Evolutionary conservation across 805 yeast species (phyloP), one percentile per base, ranked within the genome.

Genomic region (Grigorovia yakushimaensis): DNA sequence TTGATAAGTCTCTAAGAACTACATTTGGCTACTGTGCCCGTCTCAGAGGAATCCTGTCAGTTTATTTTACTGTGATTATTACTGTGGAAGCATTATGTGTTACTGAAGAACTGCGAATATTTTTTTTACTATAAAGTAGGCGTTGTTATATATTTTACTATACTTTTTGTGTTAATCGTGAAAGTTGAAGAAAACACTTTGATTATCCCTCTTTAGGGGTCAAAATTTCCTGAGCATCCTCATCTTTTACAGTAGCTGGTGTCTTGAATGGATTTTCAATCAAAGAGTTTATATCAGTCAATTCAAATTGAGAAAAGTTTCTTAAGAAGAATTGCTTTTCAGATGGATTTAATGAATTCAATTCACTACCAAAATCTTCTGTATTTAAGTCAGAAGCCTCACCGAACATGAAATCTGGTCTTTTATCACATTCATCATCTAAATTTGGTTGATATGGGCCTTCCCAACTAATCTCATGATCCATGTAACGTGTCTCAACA

Each of bases 381-480:
- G 37, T n/a, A 33, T 13, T 4, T 11, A 37, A 7, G 4, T 37
- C 22, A 17, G 39, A 37, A 17, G 10, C 18, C 4, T 39, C 42
- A 6, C 15, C 42, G 33, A 45, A 40, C 13, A 35, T 21, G 10
- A 45, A 39, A 19, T 40, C 27, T 27, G 30, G 43, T n/a, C 30
- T 38, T 33, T 18, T 45, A 45, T 42, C 39, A 27, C 33, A 30
- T 40, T 45, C 47, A 33, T 45, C 47, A 10, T 45, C 47, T 3
- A 45, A 35, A 13, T 45, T 39, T 18, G 47, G 47, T 17, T 42
- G 30, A 23, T 45, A 45, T 17, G 33, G 39, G 8, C 39, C 47
- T 24, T 45, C 39, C 13, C 41, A 39, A n/a, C 30, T 39, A 9
- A 45, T 40, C 17, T 40, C 47, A 39, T 39, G 42, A 3, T 45